Conservation (phyloP, 192 early-diverging fungal genomes). For the Powellomyces hirtus region DNA sequence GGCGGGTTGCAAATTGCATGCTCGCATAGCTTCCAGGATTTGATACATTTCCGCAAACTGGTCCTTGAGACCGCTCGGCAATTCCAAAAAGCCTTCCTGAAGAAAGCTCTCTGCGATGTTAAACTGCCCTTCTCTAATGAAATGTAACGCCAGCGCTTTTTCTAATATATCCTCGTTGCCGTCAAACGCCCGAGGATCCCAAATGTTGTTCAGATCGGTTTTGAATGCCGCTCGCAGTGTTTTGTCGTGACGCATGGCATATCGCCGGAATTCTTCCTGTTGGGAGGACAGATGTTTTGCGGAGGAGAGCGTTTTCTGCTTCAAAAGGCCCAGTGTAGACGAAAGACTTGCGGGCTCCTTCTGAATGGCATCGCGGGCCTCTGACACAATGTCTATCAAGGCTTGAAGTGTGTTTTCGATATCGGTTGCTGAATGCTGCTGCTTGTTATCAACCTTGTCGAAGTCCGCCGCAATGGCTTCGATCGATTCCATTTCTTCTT, state of each 20-base stretch:
- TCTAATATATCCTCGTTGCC: slow-evolving; percentile 63
- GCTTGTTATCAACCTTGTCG: slow-evolving; percentile 12
- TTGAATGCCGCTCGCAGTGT: slow-evolving; percentile 34
- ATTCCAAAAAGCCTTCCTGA: slow-evolving; percentile 30
- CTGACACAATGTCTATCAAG: background rate
- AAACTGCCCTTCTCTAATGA: slow-evolving; percentile 85
- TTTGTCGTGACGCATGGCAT: slow-evolving; percentile 15
- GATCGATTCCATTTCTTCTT: slow-evolving; percentile 17
- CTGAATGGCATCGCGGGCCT: background rate
- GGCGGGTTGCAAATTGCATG: slow-evolving; percentile 60
- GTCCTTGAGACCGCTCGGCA: slow-evolving; percentile 41
- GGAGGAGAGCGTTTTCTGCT: slow-evolving; percentile 2
- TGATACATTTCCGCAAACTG: slow-evolving; percentile 84
- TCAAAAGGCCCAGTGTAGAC: slow-evolving; percentile 7
- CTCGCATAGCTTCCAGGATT: slow-evolving; percentile 63
- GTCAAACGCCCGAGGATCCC: slow-evolving; percentile 73
- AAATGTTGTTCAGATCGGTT: slow-evolving; percentile 41
- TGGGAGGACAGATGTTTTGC: slow-evolving; percentile 5
- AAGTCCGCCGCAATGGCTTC: slow-evolving; percentile 18
- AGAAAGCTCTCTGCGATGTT: slow-evolving; percentile 69
- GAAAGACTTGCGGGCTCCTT: background rate
- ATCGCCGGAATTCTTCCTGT: slow-evolving; percentile 20
- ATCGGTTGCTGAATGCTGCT: slow-evolving; percentile 7
- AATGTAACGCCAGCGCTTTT: slow-evolving; percentile 68
- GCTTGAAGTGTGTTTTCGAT: background rate